Evolutionary conservation across 75 land plant genomes (phyloP), one percentile per base, ranked within the genome.

Genomic region (Pinus taeda): DNA sequence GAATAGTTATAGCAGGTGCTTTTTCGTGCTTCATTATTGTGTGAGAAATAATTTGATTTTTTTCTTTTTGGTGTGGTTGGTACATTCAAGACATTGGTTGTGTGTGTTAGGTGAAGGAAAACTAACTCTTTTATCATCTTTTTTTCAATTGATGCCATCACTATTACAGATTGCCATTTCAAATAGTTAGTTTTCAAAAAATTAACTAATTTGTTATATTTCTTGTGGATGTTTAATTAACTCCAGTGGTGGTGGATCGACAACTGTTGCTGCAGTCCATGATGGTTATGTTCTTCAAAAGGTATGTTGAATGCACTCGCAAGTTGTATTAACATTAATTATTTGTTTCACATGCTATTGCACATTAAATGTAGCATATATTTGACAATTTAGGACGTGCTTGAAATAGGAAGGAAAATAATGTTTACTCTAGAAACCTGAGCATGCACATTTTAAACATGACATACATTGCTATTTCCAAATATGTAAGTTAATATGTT

Each of bases 211-310:
- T 18, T 79, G 67, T 17, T 75, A 36, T 75, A 36, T 49, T n/a
- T 14, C 3, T 26, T 29, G 15, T 55, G 36, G 36, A 57, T 65
- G 12, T 57, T 30, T 81, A n/a, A 57, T 57, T 79, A 22, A n/a
- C 2, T 66, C 30, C 79, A 96, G 98, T 84, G 98, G 98, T 57
- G 98, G 98, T 65, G 98, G 96, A 73, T 93, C 96, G 49, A 93
- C 96, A 57, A 91, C 92, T 15, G 90, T 93, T 65, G 96, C 98
- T 59, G 94, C 96, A 62, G 98, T 96, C 29, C 96, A 96, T 81
- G 98, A 96, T 90, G 98, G 96, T 56, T 96, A 90, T 91, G 98
- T 96, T 74, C 91, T 96, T 81, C 98, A 96, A 73, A 96, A 91
- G 94, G 98, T 96, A 79, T 60, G 30, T 42, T 3, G 55, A 39